Evolutionary conservation across 371 early-diverging fungal species (phyloP), one percentile per base, ranked within the genome.

Genomic region (Mortierella sp.): DNA sequence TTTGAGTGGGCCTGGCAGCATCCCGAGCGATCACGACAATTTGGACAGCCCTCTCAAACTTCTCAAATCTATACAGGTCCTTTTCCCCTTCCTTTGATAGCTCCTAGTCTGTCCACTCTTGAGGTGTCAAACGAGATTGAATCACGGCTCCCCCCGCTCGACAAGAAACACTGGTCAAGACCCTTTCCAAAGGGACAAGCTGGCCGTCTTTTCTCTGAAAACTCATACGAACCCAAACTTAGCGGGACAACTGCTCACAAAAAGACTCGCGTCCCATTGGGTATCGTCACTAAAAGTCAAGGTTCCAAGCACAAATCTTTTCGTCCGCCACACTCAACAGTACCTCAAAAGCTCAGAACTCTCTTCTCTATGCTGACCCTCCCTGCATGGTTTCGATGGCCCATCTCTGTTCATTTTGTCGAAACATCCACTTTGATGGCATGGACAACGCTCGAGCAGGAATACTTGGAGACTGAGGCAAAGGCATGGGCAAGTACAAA

Each of bases 1-100:
- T 91, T 90, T 66, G 91, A 91, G 66, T 91, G 90, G 90, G 89
- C 85, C 2, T 90, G 90, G 90, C 90, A 90, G 68, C 56, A 88
- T 53, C 89, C 88, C 2, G 71, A 84, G 43, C 73, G 70, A 30
- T 88, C 90, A 7, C 85, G 90, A 21, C 88, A 89, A 58, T 83
- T 90, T 16, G 50, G 55, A 16, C 66, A 52, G 19, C 19, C 50
- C 9, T 3, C 48, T 4, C 14, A n/a, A 21, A 14, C 64, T 11
- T 18, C n/a, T 37, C 64, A 2, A 28, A 46, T 21, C 14, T 46
- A 30, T 53, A 19, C 29, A 12, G 44, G 21, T 45, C 60, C 9
- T 43, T 53, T 9, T 30, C 58, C 16, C 23, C 52, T 23, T 14
- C 60, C n/a, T 12, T 47, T 14, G 25, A 21, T 21, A 26, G 43